Percentiles rank a stretch among this genome's conserved stretches.
phyloP scores from a whole-genome alignment of 768 basidiomycete genomes.

The Mycena haematopus region DNA sequence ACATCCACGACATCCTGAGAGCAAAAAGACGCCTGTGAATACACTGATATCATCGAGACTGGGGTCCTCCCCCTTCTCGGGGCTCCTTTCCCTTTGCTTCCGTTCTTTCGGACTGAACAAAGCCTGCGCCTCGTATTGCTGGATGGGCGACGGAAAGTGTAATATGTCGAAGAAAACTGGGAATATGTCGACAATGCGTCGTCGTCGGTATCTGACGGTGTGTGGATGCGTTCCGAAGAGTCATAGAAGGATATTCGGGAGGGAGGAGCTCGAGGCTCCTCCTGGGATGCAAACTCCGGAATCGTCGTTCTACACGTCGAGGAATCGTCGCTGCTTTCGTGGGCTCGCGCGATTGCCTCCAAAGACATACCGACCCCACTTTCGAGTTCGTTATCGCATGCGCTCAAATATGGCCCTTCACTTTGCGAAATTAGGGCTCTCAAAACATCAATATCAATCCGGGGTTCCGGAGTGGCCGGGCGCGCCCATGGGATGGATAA shows the following conservation, averaged over 20 bases:
- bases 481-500: not conserved
- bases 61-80: slow-evolving; percentile 11
- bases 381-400: not conserved
- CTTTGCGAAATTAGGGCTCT: slow-evolving; percentile 3
- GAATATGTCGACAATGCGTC: slow-evolving; percentile 25
- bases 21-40: slow-evolving; percentile 27
- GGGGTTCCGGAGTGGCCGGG: slow-evolving; percentile 16
- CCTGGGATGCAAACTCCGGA: slow-evolving; percentile 25
- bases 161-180: slow-evolving; percentile 22
- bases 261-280: slow-evolving; percentile 25
- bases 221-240: not conserved
- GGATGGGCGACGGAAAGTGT: slow-evolving; percentile 18
- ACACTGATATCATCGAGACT: slow-evolving; percentile 25
- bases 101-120: slow-evolving; percentile 12
- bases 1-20: slow-evolving; percentile 16
- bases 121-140: not conserved
- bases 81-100: slow-evolving; percentile 2
- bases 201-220: slow-evolving; percentile 16
- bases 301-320: slow-evolving; percentile 1
- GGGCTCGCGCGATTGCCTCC: not conserved
- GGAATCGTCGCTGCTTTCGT: not conserved
- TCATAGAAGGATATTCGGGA: slow-evolving; percentile 22
- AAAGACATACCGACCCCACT: slow-evolving; percentile 5
- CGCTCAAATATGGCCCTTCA: not conserved
- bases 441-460: slow-evolving; percentile 12